Base-by-base conservation (phyloP, 441 rosid genomes). In the Populus hybrid region DNA sequence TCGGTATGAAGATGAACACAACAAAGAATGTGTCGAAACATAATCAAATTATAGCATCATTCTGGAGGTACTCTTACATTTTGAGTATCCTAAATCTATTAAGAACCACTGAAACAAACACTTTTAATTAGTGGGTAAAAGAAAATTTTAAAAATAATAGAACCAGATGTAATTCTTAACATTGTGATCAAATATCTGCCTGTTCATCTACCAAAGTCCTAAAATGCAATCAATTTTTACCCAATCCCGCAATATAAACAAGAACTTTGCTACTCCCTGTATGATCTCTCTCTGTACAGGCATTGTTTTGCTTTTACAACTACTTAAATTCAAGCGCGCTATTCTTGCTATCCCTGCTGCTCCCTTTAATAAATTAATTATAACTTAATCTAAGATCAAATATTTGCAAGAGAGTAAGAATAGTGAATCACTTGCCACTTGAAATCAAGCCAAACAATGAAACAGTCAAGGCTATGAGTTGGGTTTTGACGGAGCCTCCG, bases 131-230 rank as follows among this genome's bases (percentile, higher is more conserved):
- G 12, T 21, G 18, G 10, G n/a, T 5, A 59, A 9, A n/a, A 61
- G 34, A 61, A 1, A 28, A 28, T 46, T 46, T 12, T 0, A 46
- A 46, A 4, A 14, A 46, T 46, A 46, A 46, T 46, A 46, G 19
- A 46, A 46, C 57, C 57, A 46, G 19, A 46, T 14, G 57, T 46
- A 12, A 46, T 46, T 46, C 57, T 46, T 46, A 14, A 69, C 26
- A 36, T 64, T n/a, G 36, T 65, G 16, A 78, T 59, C 18, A n/a
- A 67, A 50, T 70, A 34, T 61, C 66, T 74, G 64, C 75, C 75
- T 74, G 30, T 28, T 28, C 81, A 79, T 69, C 12, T 69, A 3
- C n/a, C 32, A 32, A 63, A 66, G 12, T 79, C n/a, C 64, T 30
- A 23, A 18, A 23, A 69, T 30, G 32, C 77, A 68, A 74, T 19